Conservation (phyloP, 148 eudicot genomes). For the Linanthus parryae region DNA sequence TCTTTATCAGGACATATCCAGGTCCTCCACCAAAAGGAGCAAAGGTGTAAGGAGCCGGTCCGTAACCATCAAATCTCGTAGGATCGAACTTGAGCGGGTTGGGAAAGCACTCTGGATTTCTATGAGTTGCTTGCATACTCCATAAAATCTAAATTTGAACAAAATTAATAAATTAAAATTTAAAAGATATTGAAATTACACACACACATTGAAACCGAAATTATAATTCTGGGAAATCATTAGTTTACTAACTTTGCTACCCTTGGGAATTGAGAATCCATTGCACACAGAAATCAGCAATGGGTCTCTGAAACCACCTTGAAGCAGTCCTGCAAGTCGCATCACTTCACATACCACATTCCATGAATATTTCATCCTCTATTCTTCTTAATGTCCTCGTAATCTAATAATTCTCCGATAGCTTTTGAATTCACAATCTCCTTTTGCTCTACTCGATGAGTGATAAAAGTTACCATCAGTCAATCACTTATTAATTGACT, state of each 20-base stretch:
- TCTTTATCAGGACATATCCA: slow-evolving; percentile 48
- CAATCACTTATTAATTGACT: no score
- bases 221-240: no score
- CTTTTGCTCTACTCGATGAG: slow-evolving; percentile 39
- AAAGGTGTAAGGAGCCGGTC: slow-evolving; percentile 1
- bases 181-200: no score
- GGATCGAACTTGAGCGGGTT: slow-evolving; percentile 4
- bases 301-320: slow-evolving; percentile 38
- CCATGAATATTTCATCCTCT: slow-evolving; percentile 48
- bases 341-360: slow-evolving; percentile 40
- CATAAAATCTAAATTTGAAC: no score
- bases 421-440: slow-evolving; percentile 28
- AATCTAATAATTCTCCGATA: slow-evolving; percentile 26
- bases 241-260: slow-evolving; percentile 37
- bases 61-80: slow-evolving; percentile 5
- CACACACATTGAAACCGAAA: no score
- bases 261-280: slow-evolving; percentile 36
- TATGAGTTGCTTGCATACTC: slow-evolving; percentile 1
- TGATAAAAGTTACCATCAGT: slow-evolving; percentile 17
- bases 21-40: slow-evolving; percentile 39
- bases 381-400: slow-evolving; percentile 34
- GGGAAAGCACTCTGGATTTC: neutral
- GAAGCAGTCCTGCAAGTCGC: slow-evolving; percentile 35
- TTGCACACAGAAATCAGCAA: slow-evolving; percentile 22
- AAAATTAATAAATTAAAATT: no score